Conservation (phyloP, 2,329 filamentous ascomycete species). For the Thelonectria blattea region DNA sequence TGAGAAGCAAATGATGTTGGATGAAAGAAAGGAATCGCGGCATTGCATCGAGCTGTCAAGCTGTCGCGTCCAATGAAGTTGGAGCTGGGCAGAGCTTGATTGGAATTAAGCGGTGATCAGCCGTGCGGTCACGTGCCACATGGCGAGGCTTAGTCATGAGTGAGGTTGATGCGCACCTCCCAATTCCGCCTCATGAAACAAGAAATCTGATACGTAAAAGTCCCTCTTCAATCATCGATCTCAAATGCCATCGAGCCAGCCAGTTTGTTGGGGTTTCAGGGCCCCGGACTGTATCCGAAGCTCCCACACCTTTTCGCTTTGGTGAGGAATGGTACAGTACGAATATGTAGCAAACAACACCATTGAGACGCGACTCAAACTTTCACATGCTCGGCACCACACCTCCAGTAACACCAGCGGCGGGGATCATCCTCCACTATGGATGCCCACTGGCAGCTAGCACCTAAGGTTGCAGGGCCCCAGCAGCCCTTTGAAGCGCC, state of each 20-base stretch:
- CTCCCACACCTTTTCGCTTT: constrained; percentile 11
- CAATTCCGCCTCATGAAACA: constrained; percentile 2
- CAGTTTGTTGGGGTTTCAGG: constrained; percentile 34
- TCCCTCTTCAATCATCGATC: constrained; percentile 12
- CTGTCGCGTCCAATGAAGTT: constrained; percentile 20
- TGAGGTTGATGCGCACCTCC: too few species aligned
- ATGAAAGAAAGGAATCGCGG: constrained; percentile 12
- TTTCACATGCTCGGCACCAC: constrained; percentile 36
- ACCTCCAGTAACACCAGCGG: too few species aligned
- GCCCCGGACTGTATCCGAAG: constrained; percentile 25
- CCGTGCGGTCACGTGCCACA: constrained; percentile 14
- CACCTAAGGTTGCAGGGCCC: constrained; percentile 5
- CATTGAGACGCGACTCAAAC: constrained; percentile 22
- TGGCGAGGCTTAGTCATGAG: constrained; percentile 7
- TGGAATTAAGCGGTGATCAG: constrained; percentile 21
- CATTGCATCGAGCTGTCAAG: constrained; percentile 4
- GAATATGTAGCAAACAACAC: background rate
- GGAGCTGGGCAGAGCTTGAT: background rate
- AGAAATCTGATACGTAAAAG: constrained; percentile 27
- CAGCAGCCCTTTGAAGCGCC: constrained; percentile 14
- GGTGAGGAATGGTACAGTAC: background rate
- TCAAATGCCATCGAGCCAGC: constrained; percentile 1
- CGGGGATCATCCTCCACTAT: too few species aligned
- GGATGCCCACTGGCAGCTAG: too few species aligned
- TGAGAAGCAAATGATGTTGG: constrained; percentile 10